Evolutionary conservation across 805 yeast genomes (phyloP).

Genomic region (Hanseniaspora occidentalis): DNA sequence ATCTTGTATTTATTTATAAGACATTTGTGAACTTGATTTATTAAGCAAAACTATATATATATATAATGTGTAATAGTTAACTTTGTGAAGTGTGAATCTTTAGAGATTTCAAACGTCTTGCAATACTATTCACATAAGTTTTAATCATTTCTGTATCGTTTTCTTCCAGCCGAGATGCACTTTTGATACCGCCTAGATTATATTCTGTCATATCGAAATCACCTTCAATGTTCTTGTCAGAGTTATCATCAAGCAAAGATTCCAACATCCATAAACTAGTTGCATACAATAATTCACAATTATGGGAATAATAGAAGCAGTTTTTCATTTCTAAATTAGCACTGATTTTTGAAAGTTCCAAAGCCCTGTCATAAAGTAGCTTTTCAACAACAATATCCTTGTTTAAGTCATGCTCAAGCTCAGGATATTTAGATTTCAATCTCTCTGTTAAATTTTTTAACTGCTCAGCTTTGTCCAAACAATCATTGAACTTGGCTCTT

Average conservation of each 20-base stretch:
- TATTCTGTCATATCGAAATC: conserved; percentile 12
- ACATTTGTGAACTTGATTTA: neutral
- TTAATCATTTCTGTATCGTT: conserved; percentile 69
- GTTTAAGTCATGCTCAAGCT: conserved; percentile 5
- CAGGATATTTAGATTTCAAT: conserved; percentile 6
- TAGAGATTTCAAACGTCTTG: conserved; percentile 62
- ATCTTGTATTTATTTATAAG: too few species aligned
- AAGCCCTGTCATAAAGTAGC: conserved; percentile 81
- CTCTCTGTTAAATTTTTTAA: neutral
- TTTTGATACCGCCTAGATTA: too few species aligned
- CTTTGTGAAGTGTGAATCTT: conserved; percentile 24
- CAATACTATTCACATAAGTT: conserved; percentile 71
- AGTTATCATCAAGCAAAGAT: conserved; percentile 51
- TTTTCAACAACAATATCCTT: conserved; percentile 51
- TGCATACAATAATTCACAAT: conserved; percentile 81
- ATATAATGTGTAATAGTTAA: neutral
- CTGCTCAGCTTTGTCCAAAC: conserved; percentile 75
- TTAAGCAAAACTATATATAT: neutral
- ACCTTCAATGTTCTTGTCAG: conserved; percentile 24
- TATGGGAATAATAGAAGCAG: conserved; percentile 28
- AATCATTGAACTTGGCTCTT: conserved; percentile 77
- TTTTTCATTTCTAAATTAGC: conserved; percentile 78
- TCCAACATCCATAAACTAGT: conserved; percentile 95
- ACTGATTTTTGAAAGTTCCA: conserved; percentile 84
- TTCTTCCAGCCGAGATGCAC: conserved; percentile 41